Percentiles rank a stretch among this genome's conserved stretches.
Evolutionary conservation across 2,329 filamentous ascomycete genomes (phyloP).

Genomic region (Nemania sp.): DNA sequence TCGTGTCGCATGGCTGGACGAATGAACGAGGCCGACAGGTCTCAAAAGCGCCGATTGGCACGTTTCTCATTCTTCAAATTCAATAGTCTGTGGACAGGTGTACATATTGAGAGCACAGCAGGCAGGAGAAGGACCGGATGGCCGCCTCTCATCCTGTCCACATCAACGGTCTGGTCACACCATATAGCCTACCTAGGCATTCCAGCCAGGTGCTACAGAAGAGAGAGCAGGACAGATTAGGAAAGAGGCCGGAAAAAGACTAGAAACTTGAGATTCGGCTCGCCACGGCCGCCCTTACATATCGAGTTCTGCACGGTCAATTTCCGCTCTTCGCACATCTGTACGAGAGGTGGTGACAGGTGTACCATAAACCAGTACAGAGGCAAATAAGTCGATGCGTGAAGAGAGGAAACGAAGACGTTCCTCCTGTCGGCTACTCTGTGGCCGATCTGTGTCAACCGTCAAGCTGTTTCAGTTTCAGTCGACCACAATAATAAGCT

Average conservation of each 20-base stretch:
- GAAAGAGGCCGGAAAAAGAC: conserved; percentile 12
- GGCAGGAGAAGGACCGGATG: conserved; percentile 1
- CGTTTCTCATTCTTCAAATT: conserved; percentile 19
- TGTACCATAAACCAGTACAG: too few relatives aligned
- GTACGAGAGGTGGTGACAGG: too few relatives aligned
- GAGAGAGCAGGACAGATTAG: conserved; percentile 7
- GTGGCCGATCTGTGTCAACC: background rate
- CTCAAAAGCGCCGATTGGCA: conserved; percentile 26
- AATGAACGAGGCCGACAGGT: conserved; percentile 27
- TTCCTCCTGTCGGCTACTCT: background rate
- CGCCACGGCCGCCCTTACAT: too few relatives aligned
- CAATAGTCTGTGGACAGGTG: conserved; percentile 27
- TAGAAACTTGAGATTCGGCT: background rate
- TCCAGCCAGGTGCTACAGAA: background rate
- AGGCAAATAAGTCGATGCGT: background rate
- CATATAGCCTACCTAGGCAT: conserved; percentile 5
- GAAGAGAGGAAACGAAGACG: background rate
- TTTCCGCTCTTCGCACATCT: too few relatives aligned
- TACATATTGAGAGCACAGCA: background rate
- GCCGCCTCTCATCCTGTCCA: background rate
- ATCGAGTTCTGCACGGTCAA: background rate
- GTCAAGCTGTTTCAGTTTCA: conserved; percentile 2
- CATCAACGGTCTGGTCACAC: conserved; percentile 23
- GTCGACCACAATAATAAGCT: background rate
- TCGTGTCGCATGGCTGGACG: conserved; percentile 35